phyloP scores from a whole-genome alignment of 2,329 filamentous ascomycete genomes.

The Magnaporthiopsis rhizophila region DNA sequence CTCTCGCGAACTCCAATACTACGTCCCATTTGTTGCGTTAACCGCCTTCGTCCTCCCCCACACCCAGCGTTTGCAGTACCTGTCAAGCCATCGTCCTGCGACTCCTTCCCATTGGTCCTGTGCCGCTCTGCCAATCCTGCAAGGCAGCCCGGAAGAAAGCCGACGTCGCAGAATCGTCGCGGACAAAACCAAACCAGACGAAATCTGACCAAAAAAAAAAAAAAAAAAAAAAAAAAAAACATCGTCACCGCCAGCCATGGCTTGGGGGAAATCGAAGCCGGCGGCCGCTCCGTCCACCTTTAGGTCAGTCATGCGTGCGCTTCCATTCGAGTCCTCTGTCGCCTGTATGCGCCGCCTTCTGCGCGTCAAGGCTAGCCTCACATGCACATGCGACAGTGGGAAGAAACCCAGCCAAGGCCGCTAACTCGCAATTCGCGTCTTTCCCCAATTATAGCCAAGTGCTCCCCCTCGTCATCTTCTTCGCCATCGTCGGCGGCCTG shows the following conservation, averaged over 20 bases:
- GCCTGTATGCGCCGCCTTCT: too few relatives aligned
- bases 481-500: conserved; percentile 46
- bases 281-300: conserved; percentile 23
- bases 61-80: too few relatives aligned
- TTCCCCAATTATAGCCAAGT: conserved; percentile 39
- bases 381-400: background rate
- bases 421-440: background rate
- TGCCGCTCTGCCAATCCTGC: background rate
- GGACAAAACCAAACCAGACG: background rate
- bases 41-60: background rate
- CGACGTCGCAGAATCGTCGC: background rate
- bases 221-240: too few relatives aligned
- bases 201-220: too few relatives aligned
- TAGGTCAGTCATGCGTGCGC: conserved; percentile 15
- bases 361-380: background rate
- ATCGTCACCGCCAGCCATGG: conserved; percentile 22
- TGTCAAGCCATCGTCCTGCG: background rate
- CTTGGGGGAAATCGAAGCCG: conserved; percentile 23
- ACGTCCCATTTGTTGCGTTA: background rate
- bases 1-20: too few relatives aligned
- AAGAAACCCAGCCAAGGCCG: background rate
- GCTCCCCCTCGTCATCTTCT: conserved; percentile 58
- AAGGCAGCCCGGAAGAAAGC: background rate
- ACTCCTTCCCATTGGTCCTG: background rate
- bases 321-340: too few relatives aligned